Evolutionary conservation across 108 stramenopile genomes (phyloP), one percentile per base, ranked within the genome.

Genomic region (Nitzschia sp.): DNA sequence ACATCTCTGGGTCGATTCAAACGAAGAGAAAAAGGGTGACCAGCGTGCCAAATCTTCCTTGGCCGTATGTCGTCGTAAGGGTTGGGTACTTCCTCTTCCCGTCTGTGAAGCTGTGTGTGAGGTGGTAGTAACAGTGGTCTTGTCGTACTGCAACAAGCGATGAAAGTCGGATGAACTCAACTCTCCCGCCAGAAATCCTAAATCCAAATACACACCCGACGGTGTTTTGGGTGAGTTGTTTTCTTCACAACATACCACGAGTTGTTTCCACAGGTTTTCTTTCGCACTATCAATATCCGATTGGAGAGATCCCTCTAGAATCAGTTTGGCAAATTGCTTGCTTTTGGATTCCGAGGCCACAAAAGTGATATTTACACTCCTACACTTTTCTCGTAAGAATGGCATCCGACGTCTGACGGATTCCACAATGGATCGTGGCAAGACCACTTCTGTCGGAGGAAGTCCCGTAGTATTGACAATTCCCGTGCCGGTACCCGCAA

Each of bases 271-370:
- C 15, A 84, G 41, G 21, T 69, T 63, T 38, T 73, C 77, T 52
- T 73, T 72, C 1, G 81, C 80, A 3, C 2, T 17, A 17, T 68
- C 67, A 22, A 81, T 33, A 2, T 89, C 89, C 17, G 84, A 72
- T 21, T 57, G 61, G 26, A 90, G 58, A 4, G 73, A 57, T 45
- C 81, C 78, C 50, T 83, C 78, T 9, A 87, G 29, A 13, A 69
- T 32, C 15, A 87, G 33, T 28, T 88, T 91, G 3, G 86, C 86
- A 68, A 94, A 89, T 58, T 86, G 76, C 58, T 94, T 94, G 33
- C 84, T 85, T 72, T 88, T 89, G 48, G 84, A 85, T 53, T 87
- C 88, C 1, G 92, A 94, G 68, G 85, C 85, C 22, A 75, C 77
- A 59, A 91, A 89, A 2, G 68, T 67, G 5, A 91, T 66, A 4